Conservation (phyloP, 2,329 filamentous ascomycete genomes). For the Hypoxylon sp. region DNA sequence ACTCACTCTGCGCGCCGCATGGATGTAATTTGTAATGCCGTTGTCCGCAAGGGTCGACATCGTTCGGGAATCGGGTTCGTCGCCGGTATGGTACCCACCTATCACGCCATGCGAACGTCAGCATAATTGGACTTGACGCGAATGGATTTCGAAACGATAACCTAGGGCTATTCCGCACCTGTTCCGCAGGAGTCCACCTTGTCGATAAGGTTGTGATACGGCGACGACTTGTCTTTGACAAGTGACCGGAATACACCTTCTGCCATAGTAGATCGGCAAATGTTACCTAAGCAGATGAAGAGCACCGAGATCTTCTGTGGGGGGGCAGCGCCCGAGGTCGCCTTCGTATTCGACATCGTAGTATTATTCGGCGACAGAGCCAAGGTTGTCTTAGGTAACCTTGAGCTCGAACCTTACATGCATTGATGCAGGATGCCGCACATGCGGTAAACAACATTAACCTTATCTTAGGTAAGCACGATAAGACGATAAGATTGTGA, state of each 20-base stretch:
- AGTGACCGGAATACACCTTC: conserved; percentile 90
- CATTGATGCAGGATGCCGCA: not conserved
- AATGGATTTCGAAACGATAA: not conserved
- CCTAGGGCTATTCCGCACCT: conserved; percentile 53
- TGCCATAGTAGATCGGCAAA: conserved; percentile 94
- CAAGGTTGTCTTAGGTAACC: not conserved
- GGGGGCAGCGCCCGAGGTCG: conserved; percentile 4
- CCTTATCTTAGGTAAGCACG: not conserved
- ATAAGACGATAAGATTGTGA: not conserved
- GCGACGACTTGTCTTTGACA: conserved; percentile 64
- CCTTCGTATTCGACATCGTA: conserved; percentile 18
- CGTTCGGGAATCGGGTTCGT: conserved; percentile 83
- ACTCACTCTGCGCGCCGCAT: conserved; percentile 79
- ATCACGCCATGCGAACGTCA: conserved; percentile 10
- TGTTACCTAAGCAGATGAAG: conserved; percentile 97
- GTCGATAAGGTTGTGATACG: conserved; percentile 70
- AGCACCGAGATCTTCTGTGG: conserved; percentile 73
- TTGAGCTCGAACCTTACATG: not conserved
- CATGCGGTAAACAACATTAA: not conserved
- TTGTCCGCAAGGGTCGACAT: conserved; percentile 80
- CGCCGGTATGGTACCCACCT: conserved; percentile 85
- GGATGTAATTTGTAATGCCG: conserved; percentile 80
- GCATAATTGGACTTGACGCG: not conserved
- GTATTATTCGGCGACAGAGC: not conserved
- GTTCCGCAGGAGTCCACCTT: conserved; percentile 91